Percentiles rank a stretch among this genome's conserved stretches.
phyloP scores from a whole-genome alignment of 2,329 filamentous ascomycete species.

The Botrytis paeoniae region DNA sequence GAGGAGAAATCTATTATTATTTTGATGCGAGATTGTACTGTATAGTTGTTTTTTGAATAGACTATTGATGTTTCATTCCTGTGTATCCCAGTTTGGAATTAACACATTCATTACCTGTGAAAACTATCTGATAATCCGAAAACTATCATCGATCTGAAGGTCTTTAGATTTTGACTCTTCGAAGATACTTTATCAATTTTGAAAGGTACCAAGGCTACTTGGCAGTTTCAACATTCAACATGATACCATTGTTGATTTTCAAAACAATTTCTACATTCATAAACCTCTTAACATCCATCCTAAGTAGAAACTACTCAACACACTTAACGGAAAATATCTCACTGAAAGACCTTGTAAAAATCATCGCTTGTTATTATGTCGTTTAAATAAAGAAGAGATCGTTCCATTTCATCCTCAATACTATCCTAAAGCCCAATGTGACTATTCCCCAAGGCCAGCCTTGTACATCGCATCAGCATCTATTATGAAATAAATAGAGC shows the following conservation, averaged over 20 bases:
- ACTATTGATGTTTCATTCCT: not conserved
- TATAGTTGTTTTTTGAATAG: not conserved
- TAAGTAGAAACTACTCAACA: not conserved
- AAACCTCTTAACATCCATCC: accelerated
- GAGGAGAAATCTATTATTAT: not conserved
- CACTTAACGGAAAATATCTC: not conserved
- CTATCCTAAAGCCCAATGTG: not conserved
- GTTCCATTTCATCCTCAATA: not conserved
- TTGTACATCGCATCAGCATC: not conserved
- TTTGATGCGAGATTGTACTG: not conserved
- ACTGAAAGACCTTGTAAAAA: not conserved
- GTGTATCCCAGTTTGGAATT: not conserved
- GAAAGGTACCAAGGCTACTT: too few species aligned
- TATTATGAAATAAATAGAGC: not conserved
- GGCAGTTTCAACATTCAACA: not conserved
- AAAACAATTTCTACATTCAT: not conserved
- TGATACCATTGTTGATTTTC: not conserved
- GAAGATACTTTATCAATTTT: not conserved
- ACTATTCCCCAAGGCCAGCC: not conserved
- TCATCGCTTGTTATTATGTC: not conserved
- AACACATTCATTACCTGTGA: not conserved
- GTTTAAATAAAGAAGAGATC: not conserved
- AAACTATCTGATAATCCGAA: not conserved
- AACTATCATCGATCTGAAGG: not conserved
- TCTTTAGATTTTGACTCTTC: not conserved